A percentile compares a stretch with the other conserved stretches of the same genome.
Conservation (phyloP, 805 yeast genomes). For the Hyphopichia homilentoma region DNA sequence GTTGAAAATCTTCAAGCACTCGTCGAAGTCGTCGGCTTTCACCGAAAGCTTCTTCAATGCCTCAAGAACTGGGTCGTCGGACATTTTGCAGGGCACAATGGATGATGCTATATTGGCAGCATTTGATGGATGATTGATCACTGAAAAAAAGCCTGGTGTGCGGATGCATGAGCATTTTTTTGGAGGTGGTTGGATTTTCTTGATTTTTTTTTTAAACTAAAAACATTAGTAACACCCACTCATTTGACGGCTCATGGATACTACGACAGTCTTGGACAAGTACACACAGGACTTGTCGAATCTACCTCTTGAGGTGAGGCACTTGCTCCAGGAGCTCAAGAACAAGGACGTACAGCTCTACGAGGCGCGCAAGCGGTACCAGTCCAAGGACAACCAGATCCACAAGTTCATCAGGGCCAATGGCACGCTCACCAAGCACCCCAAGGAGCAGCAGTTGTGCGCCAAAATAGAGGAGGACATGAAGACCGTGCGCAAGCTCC, state of each 20-base stretch:
- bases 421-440: conserved; percentile 77
- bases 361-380: conserved; percentile 63
- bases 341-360: conserved; percentile 62
- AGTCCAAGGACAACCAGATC: conserved; percentile 70
- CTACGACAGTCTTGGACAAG: conserved; percentile 62
- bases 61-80: background rate
- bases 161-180: too few relatives aligned
- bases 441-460: conserved; percentile 69
- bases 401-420: conserved; percentile 79
- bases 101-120: too few relatives aligned
- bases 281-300: conserved; percentile 67
- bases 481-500: conserved; percentile 55
- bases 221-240: too few relatives aligned
- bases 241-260: too few relatives aligned
- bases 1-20: background rate
- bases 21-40: background rate
- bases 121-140: too few relatives aligned
- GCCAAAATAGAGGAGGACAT: conserved; percentile 68
- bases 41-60: background rate
- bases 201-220: too few relatives aligned
- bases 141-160: too few relatives aligned
- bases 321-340: conserved; percentile 73
- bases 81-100: too few relatives aligned
- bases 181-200: too few relatives aligned
- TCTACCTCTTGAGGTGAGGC: conserved; percentile 82